Evolutionary conservation across 1,139 yeast genomes (phyloP), one percentile per base, ranked within the genome.

Genomic region (Pichia sp.): DNA sequence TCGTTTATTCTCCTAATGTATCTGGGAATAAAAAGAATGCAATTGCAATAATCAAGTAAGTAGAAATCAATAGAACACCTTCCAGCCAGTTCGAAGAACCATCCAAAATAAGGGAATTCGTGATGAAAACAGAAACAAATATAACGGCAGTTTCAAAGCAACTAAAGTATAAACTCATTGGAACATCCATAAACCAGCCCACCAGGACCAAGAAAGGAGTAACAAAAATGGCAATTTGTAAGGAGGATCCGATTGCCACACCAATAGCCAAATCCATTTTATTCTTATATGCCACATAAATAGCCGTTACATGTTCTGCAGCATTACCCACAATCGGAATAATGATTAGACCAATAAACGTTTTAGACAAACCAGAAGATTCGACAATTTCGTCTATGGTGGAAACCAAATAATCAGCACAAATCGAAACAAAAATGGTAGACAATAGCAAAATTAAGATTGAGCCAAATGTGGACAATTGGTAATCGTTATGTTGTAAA

Each of bases 301-400:
- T 84, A 2, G 97, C 96, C 23, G 97, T 92, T 41, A 86, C 97
- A 64, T 92, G 98, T 66, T 92, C 98, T 11, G 98, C 97, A 2
- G 98, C 98, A 59, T 92, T 92, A 48, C 98, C 98, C 32, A 92
- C 97, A 52, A 94, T 90, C 41, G 98, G 98, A 51, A 92, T 81
- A 42, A 92, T 79, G 56, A 92, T 84, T 54, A 92, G 72, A 64
- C 98, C 98, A 56, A 92, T 87, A 59, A 92, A 92, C 0, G 97
- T 90, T 72, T 90, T 92, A 42, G 95, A 85, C 52, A 92, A 72
- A 4, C 96, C 96, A 3, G 95, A 79, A 37, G 79, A 68, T 50
- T 71, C 85, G 37, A 92, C 98, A 52, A 92, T 79, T 49, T 77
- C 82, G 66, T 92, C 97, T 57, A 92, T 92, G 32, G 96, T 82